Percentiles rank a stretch among this genome's conserved stretches.
These are phyloP conservation scores for Daldinia grandis DNA, from an alignment of 495 filamentous ascomycete species.

Conservation along the genomic window DNA sequence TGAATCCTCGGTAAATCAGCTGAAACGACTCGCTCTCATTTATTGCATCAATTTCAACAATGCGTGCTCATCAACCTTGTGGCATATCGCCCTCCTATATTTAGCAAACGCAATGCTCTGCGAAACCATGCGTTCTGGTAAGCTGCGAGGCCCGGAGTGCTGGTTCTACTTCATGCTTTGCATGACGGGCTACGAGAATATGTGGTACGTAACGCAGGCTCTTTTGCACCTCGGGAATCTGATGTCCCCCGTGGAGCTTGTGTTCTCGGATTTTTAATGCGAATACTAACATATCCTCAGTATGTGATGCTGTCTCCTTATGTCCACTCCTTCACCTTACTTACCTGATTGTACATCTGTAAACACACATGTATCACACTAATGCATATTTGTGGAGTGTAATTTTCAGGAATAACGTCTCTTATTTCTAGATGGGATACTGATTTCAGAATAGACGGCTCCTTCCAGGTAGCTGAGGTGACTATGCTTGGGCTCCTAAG, in stretches of 20 bases:
- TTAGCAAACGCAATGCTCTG: slow-evolving; percentile 41
- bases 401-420: not conserved
- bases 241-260: not conserved
- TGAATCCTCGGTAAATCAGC: slow-evolving; percentile 37
- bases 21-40: slow-evolving; percentile 38
- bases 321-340: not conserved
- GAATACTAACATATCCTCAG: slow-evolving; percentile 21
- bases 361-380: not conserved
- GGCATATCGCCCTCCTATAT: slow-evolving; percentile 42
- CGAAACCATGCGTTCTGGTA: slow-evolving; percentile 34
- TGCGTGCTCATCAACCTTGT: slow-evolving; percentile 25
- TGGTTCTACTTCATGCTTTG: slow-evolving; percentile 44
- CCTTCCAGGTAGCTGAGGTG: slow-evolving; percentile 29
- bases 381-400: not conserved
- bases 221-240: not conserved
- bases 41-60: slow-evolving; percentile 36
- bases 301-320: slow-evolving; percentile 19
- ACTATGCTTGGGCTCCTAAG: slow-evolving; percentile 36
- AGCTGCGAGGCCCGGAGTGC: slow-evolving; percentile 29
- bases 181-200: slow-evolving; percentile 36
- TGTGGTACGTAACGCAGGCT: slow-evolving; percentile 31
- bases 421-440: not conserved
- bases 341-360: not conserved
- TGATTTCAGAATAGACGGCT: slow-evolving; percentile 25
- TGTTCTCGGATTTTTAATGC: not conserved